A percentile compares a stretch with the other conserved stretches of the same genome.
phyloP scores from a whole-genome alignment of 805 yeast genomes.

The Candida berthetii region DNA sequence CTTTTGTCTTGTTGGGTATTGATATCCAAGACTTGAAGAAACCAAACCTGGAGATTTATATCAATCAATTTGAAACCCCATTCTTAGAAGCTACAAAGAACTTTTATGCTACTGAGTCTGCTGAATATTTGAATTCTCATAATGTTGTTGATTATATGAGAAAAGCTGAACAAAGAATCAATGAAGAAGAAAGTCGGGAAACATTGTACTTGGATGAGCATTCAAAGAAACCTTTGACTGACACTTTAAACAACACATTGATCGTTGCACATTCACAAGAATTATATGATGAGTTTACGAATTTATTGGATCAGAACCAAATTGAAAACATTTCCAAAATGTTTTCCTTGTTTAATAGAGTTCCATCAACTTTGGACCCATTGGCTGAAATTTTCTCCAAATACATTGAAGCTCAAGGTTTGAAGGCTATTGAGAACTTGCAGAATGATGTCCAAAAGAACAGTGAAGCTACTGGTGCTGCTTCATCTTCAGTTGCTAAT shows the following conservation, averaged over 20 bases:
- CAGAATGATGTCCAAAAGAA: slow-evolving; percentile 23
- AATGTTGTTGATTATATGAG: slow-evolving; percentile 88
- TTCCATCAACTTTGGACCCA: slow-evolving; percentile 73
- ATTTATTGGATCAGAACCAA: slow-evolving; percentile 68
- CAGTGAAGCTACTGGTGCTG: slow-evolving; percentile 8
- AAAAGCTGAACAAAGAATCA: slow-evolving; percentile 76
- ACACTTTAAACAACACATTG: slow-evolving; percentile 67
- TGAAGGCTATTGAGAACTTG: slow-evolving; percentile 52
- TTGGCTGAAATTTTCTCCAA: slow-evolving; percentile 66
- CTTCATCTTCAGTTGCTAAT: slow-evolving; percentile 7
- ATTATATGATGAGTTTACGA: slow-evolving; percentile 70
- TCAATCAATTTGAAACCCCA: slow-evolving; percentile 68
- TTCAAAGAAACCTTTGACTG: slow-evolving; percentile 72
- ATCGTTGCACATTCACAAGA: slow-evolving; percentile 73
- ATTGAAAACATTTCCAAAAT: slow-evolving; percentile 71
- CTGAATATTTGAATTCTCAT: slow-evolving; percentile 57
- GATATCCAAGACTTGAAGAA: slow-evolving; percentile 87
- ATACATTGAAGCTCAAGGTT: slow-evolving; percentile 65
- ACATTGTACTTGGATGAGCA: slow-evolving; percentile 80
- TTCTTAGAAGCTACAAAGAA: slow-evolving; percentile 66
- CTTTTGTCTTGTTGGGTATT: slow-evolving; percentile 85
- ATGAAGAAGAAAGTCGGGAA: slow-evolving; percentile 77
- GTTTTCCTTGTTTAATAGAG: slow-evolving; percentile 70
- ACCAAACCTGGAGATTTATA: slow-evolving; percentile 75
- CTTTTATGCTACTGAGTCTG: slow-evolving; percentile 66